Conservation (phyloP, 2,329 filamentous ascomycete species). For the Macrophomina tecta region DNA sequence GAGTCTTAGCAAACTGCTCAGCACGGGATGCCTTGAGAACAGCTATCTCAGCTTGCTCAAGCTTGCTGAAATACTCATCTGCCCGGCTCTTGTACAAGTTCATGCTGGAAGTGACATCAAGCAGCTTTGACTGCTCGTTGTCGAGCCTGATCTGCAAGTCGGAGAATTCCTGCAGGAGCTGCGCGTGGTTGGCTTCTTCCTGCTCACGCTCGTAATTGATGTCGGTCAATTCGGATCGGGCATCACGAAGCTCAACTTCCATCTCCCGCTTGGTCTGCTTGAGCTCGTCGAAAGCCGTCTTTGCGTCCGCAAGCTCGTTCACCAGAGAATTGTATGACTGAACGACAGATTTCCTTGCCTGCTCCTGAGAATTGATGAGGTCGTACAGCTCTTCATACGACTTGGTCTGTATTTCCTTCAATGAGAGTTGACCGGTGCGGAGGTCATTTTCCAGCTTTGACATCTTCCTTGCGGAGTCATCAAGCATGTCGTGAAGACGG, state of each 20-base stretch:
- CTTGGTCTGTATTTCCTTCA: constrained; percentile 89
- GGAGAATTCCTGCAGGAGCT: constrained; percentile 89
- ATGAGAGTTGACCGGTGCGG: constrained; percentile 82
- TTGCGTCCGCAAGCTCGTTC: constrained; percentile 83
- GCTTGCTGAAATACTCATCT: constrained; percentile 95
- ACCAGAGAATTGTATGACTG: constrained; percentile 86
- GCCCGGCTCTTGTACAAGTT: constrained; percentile 89
- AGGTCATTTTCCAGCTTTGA: constrained; percentile 87
- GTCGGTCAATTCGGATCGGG: constrained; percentile 82
- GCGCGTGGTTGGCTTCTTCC: constrained; percentile 83
- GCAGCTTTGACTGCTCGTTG: constrained; percentile 81
- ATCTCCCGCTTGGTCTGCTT: constrained; percentile 79
- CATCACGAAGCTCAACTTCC: constrained; percentile 87
- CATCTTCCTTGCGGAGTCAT: constrained; percentile 91
- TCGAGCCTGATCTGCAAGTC: constrained; percentile 94
- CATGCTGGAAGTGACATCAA: constrained; percentile 83
- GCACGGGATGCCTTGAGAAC: constrained; percentile 90
- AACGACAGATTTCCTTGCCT: constrained; percentile 80
- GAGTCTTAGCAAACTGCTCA: constrained; percentile 90
- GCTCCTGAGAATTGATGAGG: constrained; percentile 89
- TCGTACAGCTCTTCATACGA: constrained; percentile 95
- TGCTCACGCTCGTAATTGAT: constrained; percentile 80
- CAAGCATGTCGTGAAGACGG: constrained; percentile 89
- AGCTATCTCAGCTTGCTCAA: constrained; percentile 95
- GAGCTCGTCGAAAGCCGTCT: constrained; percentile 83